Base-by-base conservation (phyloP, 805 yeast species). In the Barnettozyma botsteinii region DNA sequence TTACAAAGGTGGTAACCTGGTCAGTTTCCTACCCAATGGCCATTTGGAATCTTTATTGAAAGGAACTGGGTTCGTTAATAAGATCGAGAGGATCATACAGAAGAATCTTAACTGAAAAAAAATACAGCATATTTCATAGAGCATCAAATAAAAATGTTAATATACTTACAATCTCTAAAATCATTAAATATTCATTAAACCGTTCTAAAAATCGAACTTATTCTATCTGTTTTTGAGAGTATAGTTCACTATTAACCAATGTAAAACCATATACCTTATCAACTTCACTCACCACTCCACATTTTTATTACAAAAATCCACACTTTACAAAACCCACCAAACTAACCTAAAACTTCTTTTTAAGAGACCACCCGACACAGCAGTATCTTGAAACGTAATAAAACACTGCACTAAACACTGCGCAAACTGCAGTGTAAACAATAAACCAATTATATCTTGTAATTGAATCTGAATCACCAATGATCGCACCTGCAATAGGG, bases 401-500 rank as follows among this genome's bases (percentile, higher is more conserved):
- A 15, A 61, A 58, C 2, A 62, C 20, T 1, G 67, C 60, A 27
- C 72, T 65, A 0, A 56, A 54, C 18, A 62, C 43, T 5, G 73
- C 65, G 25, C 72, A 48, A 17, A 58, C 43, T 17, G 61, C 64
- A 28, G 60, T 53, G 49, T 59, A 67, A 17, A 64, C 49, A 19
- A 65, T 59, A 35, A 61, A 67, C 41, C 62, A 50, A 24, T 62
- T 50, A 46, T 68, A 71, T n/a, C 61, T 41, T 3, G n/a, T 19
- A 20, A 41, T 33, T 4, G 36, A 22, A 30, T 30, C 25, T 1
- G 43, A 40, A 35, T 54, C 38, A 5, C 69, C 71, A 34, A 73
- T 70, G 21, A 73, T 60, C 1, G 72, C 72, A 33, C 79, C 72
- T 0, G 77, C 72, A 17, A 70, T 60, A 4, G 80, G 80, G 26